A percentile compares a stretch with the other conserved stretches of the same genome.
Evolutionary conservation across 2,329 filamentous ascomycete species (phyloP).

Genomic region (Colletotrichum sp.): DNA sequence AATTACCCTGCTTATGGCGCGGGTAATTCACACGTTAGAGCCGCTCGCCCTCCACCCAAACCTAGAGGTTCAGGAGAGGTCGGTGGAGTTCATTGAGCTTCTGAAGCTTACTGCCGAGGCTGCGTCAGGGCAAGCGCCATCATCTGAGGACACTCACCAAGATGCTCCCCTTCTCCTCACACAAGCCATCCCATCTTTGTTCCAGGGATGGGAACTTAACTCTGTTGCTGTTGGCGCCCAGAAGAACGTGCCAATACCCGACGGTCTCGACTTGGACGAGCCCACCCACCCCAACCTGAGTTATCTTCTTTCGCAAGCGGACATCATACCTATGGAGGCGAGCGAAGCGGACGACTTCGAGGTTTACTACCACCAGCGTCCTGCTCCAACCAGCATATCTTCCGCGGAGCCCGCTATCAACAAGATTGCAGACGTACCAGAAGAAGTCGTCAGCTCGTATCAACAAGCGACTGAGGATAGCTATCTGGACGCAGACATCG

Average conservation of each 20-base stretch:
- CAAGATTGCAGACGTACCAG: conserved; percentile 51
- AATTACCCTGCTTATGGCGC: conserved; percentile 78
- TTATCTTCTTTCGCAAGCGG: conserved; percentile 66
- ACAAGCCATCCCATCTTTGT: conserved; percentile 88
- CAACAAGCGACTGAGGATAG: conserved; percentile 67
- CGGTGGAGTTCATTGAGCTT: conserved; percentile 90
- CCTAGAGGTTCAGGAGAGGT: conserved; percentile 92
- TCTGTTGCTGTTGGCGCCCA: conserved; percentile 87
- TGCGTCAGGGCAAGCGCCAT: conserved; percentile 67
- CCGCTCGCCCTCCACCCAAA: conserved; percentile 80
- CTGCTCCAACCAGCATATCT: conserved; percentile 54
- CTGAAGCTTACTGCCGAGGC: conserved; percentile 88
- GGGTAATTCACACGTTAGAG: conserved; percentile 83
- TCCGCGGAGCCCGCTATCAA: conserved; percentile 61
- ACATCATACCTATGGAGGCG: conserved; percentile 51
- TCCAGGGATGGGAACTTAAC: conserved; percentile 86
- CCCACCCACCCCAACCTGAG: conserved; percentile 80
- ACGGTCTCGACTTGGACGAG: conserved; percentile 77
- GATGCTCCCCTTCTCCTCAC: conserved; percentile 86
- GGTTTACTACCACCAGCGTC: conserved; percentile 66
- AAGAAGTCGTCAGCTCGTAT: conserved; percentile 58
- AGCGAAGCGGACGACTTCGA: conserved; percentile 72
- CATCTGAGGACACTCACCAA: conserved; percentile 56
- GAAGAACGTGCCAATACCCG: conserved; percentile 81
- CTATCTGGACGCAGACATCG: conserved; percentile 74